Base-by-base conservation (phyloP, 208 protist genomes). In the Endotrypanum monterogeii region DNA sequence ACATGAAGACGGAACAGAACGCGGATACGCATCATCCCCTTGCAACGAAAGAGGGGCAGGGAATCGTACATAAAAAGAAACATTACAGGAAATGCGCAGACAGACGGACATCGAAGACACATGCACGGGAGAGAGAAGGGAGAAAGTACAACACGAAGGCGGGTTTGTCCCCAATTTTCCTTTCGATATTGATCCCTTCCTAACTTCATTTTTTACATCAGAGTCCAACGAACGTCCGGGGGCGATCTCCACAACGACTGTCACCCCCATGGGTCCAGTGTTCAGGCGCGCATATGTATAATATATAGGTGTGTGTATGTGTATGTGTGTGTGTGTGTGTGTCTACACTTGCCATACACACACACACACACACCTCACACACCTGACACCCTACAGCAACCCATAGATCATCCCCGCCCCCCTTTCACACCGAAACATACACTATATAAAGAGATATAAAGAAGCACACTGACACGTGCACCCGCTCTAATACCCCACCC, bases 141-240 rank as follows among this genome's bases (percentile, higher is more conserved):
- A 37, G 48, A 41, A 35, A 76, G 61, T 56, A 65, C 32, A 63
- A 56, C 65, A 56, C 46, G 46, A 74, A 68, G 61, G 54, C 60
- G 61, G 58, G 72, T 82, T 61, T 81, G 77, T 72, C 70, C 68
- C 57, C 67, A 79, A 11, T 62, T 37, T 74, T 69, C 69, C 58
- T 52, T 70, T 72, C 66, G 41, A 37, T 20, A 0, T 28, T 65
- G 18, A 46, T 30, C 61, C 61, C 61, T 67, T 32, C 14, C 28
- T 56, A 12, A 39, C 51, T 8, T 35, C 23, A n/a, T 52, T 20
- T 54, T 52, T 48, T 54, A 12, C 63, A 11, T 41, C 39, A 23
- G 28, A 14, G 44, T 52, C 30, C 20, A 9, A 48, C 28, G 23
- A 6, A 30, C 28, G n/a, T 14, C n/a, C 23, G 37, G n/a, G 12